Evolutionary conservation across 257 asterid genomes (phyloP).

Genomic region (Salvia rosmarinus): DNA sequence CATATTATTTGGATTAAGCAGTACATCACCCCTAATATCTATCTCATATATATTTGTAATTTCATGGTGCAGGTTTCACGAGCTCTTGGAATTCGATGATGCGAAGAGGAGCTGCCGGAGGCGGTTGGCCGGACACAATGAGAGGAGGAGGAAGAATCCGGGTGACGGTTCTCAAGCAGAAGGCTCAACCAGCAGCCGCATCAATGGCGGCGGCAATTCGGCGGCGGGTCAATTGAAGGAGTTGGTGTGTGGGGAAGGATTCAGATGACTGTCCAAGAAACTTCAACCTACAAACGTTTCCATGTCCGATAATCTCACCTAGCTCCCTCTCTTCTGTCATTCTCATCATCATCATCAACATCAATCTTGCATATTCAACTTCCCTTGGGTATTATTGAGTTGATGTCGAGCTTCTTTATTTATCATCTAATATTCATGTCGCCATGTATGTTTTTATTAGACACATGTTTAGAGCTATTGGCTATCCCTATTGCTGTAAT

Average conservation of each 20-base stretch:
- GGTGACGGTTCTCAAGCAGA: slow-evolving; percentile 38
- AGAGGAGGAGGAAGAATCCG: slow-evolving; percentile 67
- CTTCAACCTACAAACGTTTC: slow-evolving; percentile 49
- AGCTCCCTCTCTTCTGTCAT: slow-evolving; percentile 97
- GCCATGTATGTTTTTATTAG: no score
- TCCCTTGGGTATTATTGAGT: background rate
- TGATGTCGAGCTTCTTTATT: background rate
- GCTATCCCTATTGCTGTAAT: no score
- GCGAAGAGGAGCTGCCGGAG: slow-evolving; percentile 61
- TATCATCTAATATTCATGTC: background rate
- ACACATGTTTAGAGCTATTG: no score
- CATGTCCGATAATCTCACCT: slow-evolving; percentile 40
- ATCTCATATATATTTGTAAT: background rate
- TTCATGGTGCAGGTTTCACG: slow-evolving; percentile 48
- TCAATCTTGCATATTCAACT: no score
- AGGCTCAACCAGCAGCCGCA: slow-evolving; percentile 42
- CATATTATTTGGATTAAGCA: no score
- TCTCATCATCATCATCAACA: no score
- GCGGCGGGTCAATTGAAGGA: slow-evolving; percentile 19
- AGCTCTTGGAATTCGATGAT: slow-evolving; percentile 53
- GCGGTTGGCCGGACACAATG: slow-evolving; percentile 70
- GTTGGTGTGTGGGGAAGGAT: slow-evolving; percentile 52
- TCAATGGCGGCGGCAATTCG: slow-evolving; percentile 15
- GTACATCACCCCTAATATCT: no score
- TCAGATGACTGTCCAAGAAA: slow-evolving; percentile 51